A percentile compares a stretch with the other conserved stretches of the same genome.
phyloP scores from a whole-genome alignment of 371 early-diverging fungal genomes.

The Apophysomyces sp. region DNA sequence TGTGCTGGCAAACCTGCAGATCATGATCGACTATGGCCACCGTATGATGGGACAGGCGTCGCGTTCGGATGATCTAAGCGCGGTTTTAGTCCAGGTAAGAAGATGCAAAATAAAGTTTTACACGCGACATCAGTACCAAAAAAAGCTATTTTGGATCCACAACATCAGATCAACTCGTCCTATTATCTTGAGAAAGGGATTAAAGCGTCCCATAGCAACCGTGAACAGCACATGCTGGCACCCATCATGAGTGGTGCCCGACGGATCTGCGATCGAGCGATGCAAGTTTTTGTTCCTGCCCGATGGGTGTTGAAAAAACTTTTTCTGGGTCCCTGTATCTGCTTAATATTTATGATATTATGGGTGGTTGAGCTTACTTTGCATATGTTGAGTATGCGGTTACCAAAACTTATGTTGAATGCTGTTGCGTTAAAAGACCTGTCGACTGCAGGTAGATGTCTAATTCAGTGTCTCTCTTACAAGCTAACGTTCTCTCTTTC shows the following conservation, averaged over 20 bases:
- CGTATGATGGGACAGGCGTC: constrained; percentile 8
- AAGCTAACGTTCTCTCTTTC: too few species aligned
- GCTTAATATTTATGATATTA: constrained; percentile 42
- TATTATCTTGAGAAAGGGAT: constrained; percentile 49
- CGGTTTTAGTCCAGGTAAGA: constrained; percentile 32
- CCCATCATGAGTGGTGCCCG: background rate
- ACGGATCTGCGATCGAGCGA: background rate
- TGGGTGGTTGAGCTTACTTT: constrained; percentile 50
- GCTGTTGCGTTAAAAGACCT: constrained; percentile 65
- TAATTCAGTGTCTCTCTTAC: background rate
- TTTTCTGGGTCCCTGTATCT: constrained; percentile 34
- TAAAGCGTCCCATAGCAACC: constrained; percentile 2
- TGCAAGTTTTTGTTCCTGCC: constrained; percentile 4
- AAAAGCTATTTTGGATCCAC: too few species aligned
- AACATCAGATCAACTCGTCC: constrained; percentile 53
- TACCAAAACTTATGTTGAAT: constrained; percentile 57
- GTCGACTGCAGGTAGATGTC: constrained; percentile 52
- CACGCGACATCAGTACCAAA: too few species aligned
- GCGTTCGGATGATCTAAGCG: constrained; percentile 18
- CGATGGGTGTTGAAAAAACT: constrained; percentile 23
- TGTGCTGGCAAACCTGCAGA: constrained; percentile 15
- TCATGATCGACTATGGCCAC: constrained; percentile 21
- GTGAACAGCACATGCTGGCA: constrained; percentile 1
- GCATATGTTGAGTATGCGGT: constrained; percentile 50
- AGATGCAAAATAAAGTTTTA: too few species aligned